Conservation (phyloP, 176 grass and related monocot genomes). For the Zoysia pacifica region DNA sequence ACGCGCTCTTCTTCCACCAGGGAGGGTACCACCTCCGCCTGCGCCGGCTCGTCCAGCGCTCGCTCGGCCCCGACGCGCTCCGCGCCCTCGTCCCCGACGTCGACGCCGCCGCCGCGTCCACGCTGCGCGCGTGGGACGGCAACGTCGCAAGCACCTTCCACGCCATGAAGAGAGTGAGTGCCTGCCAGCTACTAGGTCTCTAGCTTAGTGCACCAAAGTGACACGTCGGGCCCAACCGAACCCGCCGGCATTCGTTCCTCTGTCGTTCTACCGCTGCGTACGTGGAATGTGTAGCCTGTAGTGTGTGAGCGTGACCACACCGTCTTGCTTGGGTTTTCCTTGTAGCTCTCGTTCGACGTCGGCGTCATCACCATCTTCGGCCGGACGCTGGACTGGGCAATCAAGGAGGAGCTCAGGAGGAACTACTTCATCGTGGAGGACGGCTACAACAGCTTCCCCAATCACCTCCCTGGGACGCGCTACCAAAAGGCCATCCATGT, state of each 20-base stretch:
- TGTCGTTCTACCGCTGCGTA: background rate
- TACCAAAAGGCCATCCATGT: conserved; percentile 65
- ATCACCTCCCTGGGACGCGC: conserved; percentile 35
- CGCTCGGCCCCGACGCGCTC: conserved; percentile 49
- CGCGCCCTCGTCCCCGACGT: conserved; percentile 51
- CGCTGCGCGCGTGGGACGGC: conserved; percentile 47
- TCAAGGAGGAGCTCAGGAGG: conserved; percentile 44
- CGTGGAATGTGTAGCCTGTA: background rate
- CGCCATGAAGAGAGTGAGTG: conserved; percentile 59
- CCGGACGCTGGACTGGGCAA: conserved; percentile 11
- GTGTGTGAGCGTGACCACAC: background rate
- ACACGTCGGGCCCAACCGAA: background rate
- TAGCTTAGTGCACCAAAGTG: background rate
- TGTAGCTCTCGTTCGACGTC: conserved; percentile 63
- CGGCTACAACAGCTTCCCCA: conserved; percentile 73
- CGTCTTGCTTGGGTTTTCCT: background rate
- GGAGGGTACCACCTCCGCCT: conserved; percentile 62
- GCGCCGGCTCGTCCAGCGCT: conserved; percentile 47
- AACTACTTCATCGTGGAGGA: conserved; percentile 56
- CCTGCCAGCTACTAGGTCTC: background rate
- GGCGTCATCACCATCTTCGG: conserved; percentile 55
- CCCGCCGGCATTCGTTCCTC: background rate
- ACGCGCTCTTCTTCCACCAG: conserved; percentile 71
- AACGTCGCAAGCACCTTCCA: conserved; percentile 46
- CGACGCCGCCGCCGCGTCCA: conserved; percentile 42